phyloP scores from a whole-genome alignment of 2,329 filamentous ascomycete genomes.

The Cytospora schulzeri region DNA sequence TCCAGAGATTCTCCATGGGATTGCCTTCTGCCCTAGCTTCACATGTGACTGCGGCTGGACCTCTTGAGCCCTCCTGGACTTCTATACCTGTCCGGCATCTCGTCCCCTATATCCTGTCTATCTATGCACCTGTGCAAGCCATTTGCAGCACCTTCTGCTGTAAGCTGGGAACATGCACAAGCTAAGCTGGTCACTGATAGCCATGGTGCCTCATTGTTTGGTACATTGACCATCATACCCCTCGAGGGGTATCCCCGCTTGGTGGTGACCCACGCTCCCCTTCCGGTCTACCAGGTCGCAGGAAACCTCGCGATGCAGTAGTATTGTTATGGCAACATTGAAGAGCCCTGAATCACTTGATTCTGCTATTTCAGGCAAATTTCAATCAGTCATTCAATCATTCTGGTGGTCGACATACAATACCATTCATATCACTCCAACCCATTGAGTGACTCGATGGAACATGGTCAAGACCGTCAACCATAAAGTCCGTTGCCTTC shows the following conservation, averaged over 20 bases:
- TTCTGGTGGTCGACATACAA: conserved; percentile 1
- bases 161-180: neutral
- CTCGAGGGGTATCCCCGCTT: neutral
- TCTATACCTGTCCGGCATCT: neutral
- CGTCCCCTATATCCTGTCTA: neutral
- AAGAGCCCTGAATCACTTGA: conserved; percentile 8
- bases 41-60: neutral
- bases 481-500: conserved; percentile 6
- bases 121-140: neutral
- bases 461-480: neutral
- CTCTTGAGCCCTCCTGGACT: neutral
- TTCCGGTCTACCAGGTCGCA: neutral
- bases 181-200: neutral
- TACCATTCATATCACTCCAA: neutral
- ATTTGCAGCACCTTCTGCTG: neutral
- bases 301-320: neutral
- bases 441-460: conserved; percentile 4
- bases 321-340: neutral
- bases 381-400: neutral
- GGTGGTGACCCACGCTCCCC: too few relatives aligned
- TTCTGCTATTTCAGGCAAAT: neutral
- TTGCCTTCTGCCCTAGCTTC: neutral
- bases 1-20: neutral
- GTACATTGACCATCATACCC: neutral
- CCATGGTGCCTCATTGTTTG: neutral